Base-by-base conservation (phyloP, 1,284 basidiomycete species). In the Polyporus tsugae region DNA sequence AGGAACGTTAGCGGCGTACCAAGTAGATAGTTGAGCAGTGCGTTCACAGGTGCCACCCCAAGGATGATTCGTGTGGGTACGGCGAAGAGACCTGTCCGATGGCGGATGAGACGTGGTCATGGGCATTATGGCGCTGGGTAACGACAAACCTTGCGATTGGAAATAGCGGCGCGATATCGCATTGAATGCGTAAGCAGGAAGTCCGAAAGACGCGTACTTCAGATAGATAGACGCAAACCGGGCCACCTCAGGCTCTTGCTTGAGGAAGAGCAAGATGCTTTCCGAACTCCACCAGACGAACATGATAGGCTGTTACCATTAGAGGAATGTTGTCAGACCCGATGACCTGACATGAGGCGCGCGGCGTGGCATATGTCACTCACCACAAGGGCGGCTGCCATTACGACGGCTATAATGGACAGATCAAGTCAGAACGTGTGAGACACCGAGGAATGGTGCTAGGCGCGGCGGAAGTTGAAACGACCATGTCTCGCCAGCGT, bases 171-270 rank as follows among this genome's bases (percentile, higher is more conserved):
- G 92, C 63, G 89, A 90, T 64, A 92, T 84, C 67, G 83, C 83
- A 73, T 94, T 94, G 78, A 94, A 91, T 0, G 91, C 87, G 79
- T 97, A 98, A 0, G 94, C 96, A 11, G 97, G 97, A 35, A 99
- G 84, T 64, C 95, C 95, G 15, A 97, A 79, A 0, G 89, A 89
- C 6, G 95, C 84, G 82, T 90, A 95, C 63, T 87, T 87, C 53
- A 98, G 86, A 78, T 96, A 98, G 3, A 89, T 69, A 0, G 89
- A 88, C 0, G 96, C 96, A 7, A 92, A 86, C 49, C 82, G 83
- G 0, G 97, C 95, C 4, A 99, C 95, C 68, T 93, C 90, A 0
- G 92, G 90, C 62, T 98, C 95, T 84, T 99, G 97, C 60, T 87
- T 89, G 25, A 99, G 84, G 52, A 85, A 81, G 25, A 98, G 84